These are phyloP conservation scores for Cordyceps cateniannulata DNA, from an alignment of 2,329 filamentous ascomycete genomes.

Conservation along the genomic window DNA sequence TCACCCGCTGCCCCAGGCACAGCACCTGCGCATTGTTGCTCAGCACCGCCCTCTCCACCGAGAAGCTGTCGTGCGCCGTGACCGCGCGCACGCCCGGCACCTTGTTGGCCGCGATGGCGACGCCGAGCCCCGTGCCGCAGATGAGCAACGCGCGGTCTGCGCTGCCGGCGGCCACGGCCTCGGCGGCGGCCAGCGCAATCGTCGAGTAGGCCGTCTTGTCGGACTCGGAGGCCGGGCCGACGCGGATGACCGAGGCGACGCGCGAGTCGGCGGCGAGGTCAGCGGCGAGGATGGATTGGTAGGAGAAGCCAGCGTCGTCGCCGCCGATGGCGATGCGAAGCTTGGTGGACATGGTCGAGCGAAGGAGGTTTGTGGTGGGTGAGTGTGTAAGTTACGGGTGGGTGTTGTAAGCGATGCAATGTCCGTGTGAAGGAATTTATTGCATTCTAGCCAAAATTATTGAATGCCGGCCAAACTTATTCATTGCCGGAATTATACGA, in stretches of 20 bases:
- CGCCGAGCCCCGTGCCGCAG: conserved; percentile 80
- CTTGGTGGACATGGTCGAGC: not conserved
- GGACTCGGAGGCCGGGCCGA: conserved; percentile 56
- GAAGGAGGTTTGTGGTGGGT: not conserved
- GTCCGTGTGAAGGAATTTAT: not conserved
- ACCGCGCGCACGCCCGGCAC: conserved; percentile 76
- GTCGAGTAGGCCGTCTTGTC: conserved; percentile 81
- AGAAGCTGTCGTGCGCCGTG: conserved; percentile 81
- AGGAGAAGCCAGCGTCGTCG: conserved; percentile 62
- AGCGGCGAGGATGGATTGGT: conserved; percentile 71
- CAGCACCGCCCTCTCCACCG: conserved; percentile 70
- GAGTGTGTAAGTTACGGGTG: too few species aligned
- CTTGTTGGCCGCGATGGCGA: conserved; percentile 86
- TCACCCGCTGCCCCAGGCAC: conserved; percentile 77
- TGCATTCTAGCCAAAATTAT: not conserved
- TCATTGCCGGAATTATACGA: not conserved
- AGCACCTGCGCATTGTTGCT: conserved; percentile 84
- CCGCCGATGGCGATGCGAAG: not conserved
- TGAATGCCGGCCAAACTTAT: not conserved
- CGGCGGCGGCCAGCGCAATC: conserved; percentile 65
- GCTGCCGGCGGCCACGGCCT: conserved; percentile 52
- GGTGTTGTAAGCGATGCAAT: too few species aligned
- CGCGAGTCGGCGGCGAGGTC: conserved; percentile 62
- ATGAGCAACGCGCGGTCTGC: conserved; percentile 75
- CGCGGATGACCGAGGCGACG: conserved; percentile 63